Conservation (phyloP, 1,284 basidiomycete genomes). For the Boletus subluridellus region DNA sequence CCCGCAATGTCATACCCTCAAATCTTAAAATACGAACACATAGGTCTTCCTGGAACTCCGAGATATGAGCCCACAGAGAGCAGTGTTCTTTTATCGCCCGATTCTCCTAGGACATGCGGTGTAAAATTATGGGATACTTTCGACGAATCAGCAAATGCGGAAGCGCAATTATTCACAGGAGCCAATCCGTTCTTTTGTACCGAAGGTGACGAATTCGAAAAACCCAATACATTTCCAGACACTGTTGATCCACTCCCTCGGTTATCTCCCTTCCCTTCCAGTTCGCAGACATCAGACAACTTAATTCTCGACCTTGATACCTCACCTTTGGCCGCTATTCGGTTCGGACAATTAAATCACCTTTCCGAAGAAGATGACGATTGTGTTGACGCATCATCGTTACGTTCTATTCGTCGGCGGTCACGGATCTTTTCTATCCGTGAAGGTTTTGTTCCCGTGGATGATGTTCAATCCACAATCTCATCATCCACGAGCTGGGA, state of each 20-base stretch:
- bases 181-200: neutral
- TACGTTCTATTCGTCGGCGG: neutral
- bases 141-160: slow-evolving; percentile 2
- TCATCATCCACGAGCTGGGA: neutral
- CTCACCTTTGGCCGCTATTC: slow-evolving; percentile 15
- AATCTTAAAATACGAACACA: neutral
- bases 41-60: neutral
- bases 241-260: slow-evolving; percentile 10
- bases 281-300: slow-evolving; percentile 14
- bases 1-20: neutral
- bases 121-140: neutral
- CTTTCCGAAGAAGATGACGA: neutral
- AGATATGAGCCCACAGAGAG: neutral
- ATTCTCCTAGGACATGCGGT: neutral
- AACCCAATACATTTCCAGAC: neutral
- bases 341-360: neutral
- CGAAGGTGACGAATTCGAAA: neutral
- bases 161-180: neutral
- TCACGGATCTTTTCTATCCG: neutral
- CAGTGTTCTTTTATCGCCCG: neutral
- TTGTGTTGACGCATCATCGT: neutral
- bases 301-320: slow-evolving; percentile 26
- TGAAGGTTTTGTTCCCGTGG: neutral
- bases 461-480: neutral
- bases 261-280: slow-evolving; percentile 22